Base-by-base conservation (phyloP, 306 rosid species). In the Citrullus amarus region DNA sequence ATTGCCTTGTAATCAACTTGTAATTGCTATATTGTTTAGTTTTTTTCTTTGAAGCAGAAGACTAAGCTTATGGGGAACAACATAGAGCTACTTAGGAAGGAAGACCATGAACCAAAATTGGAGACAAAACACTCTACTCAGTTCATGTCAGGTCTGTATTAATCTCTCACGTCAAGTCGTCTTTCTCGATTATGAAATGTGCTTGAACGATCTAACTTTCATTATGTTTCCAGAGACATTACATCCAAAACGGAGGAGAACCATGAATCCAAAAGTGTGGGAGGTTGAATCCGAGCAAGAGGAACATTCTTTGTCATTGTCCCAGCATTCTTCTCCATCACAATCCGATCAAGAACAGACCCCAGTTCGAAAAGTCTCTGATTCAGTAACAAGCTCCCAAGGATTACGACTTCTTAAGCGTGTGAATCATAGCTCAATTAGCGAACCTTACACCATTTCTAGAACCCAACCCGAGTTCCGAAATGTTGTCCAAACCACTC, bases 281-380 rank as follows among this genome's bases (percentile, higher is more conserved):
- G 91, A 90, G 75, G 82, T 88, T 56, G 96, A 95, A 59, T 86
- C 91, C 32, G 99, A 92, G 78, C 97, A 88, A 81, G 99, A 95
- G 90, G 99, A 95, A 80, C 99, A 92, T 83, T 95, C 99, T 65
- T 86, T 92, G 61, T 92, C 99, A 8, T 80, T 92, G 32, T 93
- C 98, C 4, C 98, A 93, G 79, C 86, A 89, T 77, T 91, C 97
- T 41, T 91, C 98, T 44, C 95, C 97, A 28, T 93, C 98, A 22
- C 93, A 80, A 76, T 91, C 98, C 17, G 97, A 93, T 86, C 98
- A 93, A 85, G 98, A 93, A 74, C 97, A 82, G 79, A 82, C 89
- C 39, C 90, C 86, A 15, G 80, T 77, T 67, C 86, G 82, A 34
- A 91, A 67, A 76, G 56, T 61, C 2, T 82, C 83, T 20, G 85